Evolutionary conservation across 495 filamentous ascomycete species (phyloP).

Genomic region (Polyplosphaeria fusca): DNA sequence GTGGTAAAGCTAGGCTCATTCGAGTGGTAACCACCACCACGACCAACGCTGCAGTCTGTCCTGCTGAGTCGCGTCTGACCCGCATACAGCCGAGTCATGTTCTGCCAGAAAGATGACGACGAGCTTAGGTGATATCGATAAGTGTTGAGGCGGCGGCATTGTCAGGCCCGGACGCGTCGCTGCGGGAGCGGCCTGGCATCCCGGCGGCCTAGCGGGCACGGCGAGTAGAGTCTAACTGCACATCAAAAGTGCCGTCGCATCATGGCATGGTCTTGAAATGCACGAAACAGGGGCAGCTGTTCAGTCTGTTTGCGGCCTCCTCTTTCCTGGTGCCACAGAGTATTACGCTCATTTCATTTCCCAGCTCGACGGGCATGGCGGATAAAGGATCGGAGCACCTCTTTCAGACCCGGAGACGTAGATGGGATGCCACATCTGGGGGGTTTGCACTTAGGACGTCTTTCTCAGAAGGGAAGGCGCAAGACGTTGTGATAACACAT

Average conservation of each 20-base stretch:
- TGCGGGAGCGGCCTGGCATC: constrained; percentile 1
- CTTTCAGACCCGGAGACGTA: not conserved
- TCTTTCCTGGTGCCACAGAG: too few species aligned
- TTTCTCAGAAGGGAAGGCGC: too few species aligned
- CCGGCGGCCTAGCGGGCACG: constrained; percentile 4
- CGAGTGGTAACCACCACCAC: too few species aligned
- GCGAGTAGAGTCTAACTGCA: not conserved
- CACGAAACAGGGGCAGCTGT: too few species aligned
- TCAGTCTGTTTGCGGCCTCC: too few species aligned
- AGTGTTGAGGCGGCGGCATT: not conserved
- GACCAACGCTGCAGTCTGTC: too few species aligned
- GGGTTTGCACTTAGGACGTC: too few species aligned
- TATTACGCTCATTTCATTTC: too few species aligned
- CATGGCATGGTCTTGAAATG: too few species aligned
- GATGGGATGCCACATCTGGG: not conserved
- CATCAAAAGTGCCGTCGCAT: not conserved
- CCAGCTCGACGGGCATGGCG: not conserved
- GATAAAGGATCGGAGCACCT: not conserved
- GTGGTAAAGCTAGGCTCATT: too few species aligned
- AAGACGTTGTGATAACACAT: too few species aligned
- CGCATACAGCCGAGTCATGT: not conserved
- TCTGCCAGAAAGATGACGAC: not conserved
- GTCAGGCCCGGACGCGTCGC: not conserved
- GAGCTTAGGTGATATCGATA: not conserved
- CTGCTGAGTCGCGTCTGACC: too few species aligned